phyloP scores from a whole-genome alignment of 371 early-diverging fungal species.

The Mortierella sp. region DNA sequence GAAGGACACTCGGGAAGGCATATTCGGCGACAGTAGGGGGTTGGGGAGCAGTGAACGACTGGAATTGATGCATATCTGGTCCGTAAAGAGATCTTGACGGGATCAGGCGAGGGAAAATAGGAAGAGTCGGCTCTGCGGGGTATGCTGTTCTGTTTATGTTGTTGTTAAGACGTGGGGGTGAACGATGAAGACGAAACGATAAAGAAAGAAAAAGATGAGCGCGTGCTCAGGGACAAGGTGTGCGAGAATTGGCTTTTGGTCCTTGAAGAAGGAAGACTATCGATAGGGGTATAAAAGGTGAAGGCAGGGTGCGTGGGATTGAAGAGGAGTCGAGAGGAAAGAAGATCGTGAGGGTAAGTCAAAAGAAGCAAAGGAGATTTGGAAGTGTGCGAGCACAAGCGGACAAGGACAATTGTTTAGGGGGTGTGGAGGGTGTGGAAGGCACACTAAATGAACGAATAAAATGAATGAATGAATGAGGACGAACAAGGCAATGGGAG shows the following conservation, averaged over 20 bases:
- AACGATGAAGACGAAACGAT: slow-evolving; percentile 6
- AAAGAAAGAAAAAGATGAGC: background rate
- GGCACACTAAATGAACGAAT: slow-evolving; percentile 8
- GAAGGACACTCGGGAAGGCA: slow-evolving; percentile 86
- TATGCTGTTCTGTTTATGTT: background rate
- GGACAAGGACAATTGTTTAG: background rate
- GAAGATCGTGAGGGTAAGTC: slow-evolving; percentile 3
- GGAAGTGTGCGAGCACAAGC: background rate
- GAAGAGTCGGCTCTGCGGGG: background rate
- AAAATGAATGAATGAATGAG: background rate
- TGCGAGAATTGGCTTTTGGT: background rate
- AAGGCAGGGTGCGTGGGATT: background rate
- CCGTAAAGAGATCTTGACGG: slow-evolving; percentile 1
- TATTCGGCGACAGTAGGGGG: slow-evolving; percentile 64
- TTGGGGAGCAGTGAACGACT: slow-evolving; percentile 29
- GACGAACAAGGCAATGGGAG: background rate
- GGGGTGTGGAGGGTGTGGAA: slow-evolving; percentile 7
- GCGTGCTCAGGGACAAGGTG: slow-evolving; percentile 1
- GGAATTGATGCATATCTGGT: slow-evolving; percentile 35
- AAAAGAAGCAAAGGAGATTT: background rate
- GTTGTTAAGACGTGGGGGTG: background rate
- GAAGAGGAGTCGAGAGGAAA: background rate
- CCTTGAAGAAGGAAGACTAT: background rate
- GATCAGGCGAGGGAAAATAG: background rate
- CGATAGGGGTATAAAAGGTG: background rate